phyloP scores from a whole-genome alignment of 768 basidiomycete species.

The Rhizopogon salebrosus region DNA sequence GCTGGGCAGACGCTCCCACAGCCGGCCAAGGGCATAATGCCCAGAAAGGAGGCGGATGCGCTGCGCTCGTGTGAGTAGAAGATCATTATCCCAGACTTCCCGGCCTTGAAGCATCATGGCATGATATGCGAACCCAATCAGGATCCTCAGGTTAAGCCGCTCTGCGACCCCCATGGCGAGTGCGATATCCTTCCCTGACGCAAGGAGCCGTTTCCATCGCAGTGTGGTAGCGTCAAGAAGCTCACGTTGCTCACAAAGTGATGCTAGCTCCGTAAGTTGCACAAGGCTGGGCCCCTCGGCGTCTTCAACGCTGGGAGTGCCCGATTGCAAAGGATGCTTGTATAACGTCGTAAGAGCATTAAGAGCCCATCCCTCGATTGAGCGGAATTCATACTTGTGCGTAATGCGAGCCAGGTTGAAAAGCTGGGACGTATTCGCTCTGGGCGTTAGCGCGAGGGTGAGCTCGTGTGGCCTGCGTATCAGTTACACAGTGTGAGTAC shows the following conservation, averaged over 20 bases:
- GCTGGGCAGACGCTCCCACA: conserved; percentile 39
- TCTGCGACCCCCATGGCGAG: conserved; percentile 44
- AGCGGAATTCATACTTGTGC: conserved; percentile 43
- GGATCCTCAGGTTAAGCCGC: conserved; percentile 38
- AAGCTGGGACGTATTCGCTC: conserved; percentile 39
- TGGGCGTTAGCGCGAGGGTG: conserved; percentile 35
- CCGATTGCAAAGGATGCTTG: conserved; percentile 22
- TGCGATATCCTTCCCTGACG: conserved; percentile 39
- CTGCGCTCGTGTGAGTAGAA: conserved; percentile 41
- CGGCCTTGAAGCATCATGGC: conserved; percentile 48
- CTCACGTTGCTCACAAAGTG: conserved; percentile 41
- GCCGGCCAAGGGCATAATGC: conserved; percentile 41
- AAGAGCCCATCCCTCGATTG: conserved; percentile 41
- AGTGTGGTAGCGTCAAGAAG: conserved; percentile 37
- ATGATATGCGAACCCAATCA: conserved; percentile 48
- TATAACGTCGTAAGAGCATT: conserved; percentile 35
- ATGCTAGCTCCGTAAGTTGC: conserved; percentile 47
- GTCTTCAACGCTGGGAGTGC: conserved; percentile 21
- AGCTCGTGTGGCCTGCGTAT: conserved; percentile 39
- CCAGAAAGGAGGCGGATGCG: conserved; percentile 49
- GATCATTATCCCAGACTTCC: conserved; percentile 42
- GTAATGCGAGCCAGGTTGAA: conserved; percentile 44
- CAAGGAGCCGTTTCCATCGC: conserved; percentile 45
- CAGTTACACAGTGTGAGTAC: conserved; percentile 1
- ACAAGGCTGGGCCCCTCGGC: conserved; percentile 34